A percentile compares a stretch with the other conserved stretches of the same genome.
Evolutionary conservation across 441 rosid species (phyloP).

Genomic region (Gossypium laxum): DNA sequence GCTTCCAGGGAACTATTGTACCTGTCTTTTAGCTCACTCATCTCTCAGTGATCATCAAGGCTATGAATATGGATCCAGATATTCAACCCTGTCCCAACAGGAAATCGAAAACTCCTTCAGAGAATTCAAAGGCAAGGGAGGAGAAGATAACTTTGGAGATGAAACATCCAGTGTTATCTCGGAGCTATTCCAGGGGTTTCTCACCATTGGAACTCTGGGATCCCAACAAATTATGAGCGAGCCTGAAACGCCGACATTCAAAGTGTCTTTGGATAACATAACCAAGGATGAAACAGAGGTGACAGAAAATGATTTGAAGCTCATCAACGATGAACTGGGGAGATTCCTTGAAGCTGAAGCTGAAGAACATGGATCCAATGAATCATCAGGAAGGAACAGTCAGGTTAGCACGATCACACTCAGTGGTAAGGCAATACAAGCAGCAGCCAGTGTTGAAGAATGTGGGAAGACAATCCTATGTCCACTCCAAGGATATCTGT

Average conservation of each 20-base stretch:
- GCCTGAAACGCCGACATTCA: slow-evolving; percentile 64
- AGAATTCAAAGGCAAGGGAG: slow-evolving; percentile 24
- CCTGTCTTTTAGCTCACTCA: slow-evolving; percentile 44
- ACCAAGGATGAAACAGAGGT: slow-evolving; percentile 34
- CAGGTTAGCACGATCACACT: slow-evolving; percentile 54
- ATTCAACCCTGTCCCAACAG: slow-evolving; percentile 25
- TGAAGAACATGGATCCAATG: slow-evolving; percentile 46
- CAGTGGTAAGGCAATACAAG: slow-evolving; percentile 40
- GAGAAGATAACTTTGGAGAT: slow-evolving; percentile 25
- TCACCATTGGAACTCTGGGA: slow-evolving; percentile 84
- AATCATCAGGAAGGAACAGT: slow-evolving; percentile 58
- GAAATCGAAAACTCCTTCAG: slow-evolving; percentile 34
- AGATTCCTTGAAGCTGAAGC: slow-evolving; percentile 76
- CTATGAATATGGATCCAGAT: slow-evolving; percentile 27
- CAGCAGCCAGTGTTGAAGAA: slow-evolving; percentile 30
- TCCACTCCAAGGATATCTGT: slow-evolving; percentile 81
- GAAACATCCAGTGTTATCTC: slow-evolving; percentile 29
- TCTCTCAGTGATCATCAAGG: slow-evolving; percentile 37
- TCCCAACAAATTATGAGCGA: slow-evolving; percentile 38
- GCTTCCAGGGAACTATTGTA: slow-evolving; percentile 52
- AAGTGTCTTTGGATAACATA: slow-evolving; percentile 36
- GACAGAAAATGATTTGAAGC: slow-evolving; percentile 54
- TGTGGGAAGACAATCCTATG: slow-evolving; percentile 30
- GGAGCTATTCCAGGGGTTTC: slow-evolving; percentile 68
- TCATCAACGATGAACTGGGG: slow-evolving; percentile 48